Conservation (phyloP, 805 yeast genomes). For the Schwanniomyces occidentalis region DNA sequence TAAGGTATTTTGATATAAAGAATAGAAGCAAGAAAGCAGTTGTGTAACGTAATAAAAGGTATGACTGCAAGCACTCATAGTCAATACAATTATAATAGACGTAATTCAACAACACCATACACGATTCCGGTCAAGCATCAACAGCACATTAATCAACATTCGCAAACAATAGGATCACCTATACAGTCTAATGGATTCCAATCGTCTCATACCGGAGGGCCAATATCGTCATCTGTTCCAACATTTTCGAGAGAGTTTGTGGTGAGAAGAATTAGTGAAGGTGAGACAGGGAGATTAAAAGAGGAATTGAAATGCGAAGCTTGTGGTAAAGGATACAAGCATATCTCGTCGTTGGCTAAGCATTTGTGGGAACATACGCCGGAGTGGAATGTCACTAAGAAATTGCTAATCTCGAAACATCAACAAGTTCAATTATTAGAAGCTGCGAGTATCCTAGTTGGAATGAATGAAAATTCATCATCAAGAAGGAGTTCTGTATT, state of each 20-base stretch:
- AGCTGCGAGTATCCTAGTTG: conserved; percentile 74
- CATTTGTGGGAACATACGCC: conserved; percentile 95
- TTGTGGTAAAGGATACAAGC: conserved; percentile 90
- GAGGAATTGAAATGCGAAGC: conserved; percentile 87
- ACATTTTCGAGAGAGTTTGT: conserved; percentile 66
- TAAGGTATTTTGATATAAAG: no score
- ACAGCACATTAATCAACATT: conserved; percentile 10
- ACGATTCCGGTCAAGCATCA: conserved; percentile 25
- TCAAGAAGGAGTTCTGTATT: conserved; percentile 11
- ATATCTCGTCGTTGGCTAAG: conserved; percentile 82
- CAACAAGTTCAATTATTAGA: conserved; percentile 84
- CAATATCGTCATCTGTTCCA: conserved; percentile 38
- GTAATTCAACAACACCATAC: conserved; percentile 31
- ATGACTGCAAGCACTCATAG: conserved; percentile 11
- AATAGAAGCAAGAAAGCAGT: neutral
- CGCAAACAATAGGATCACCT: conserved; percentile 5
- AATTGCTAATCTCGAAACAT: conserved; percentile 77
- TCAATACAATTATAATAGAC: conserved; percentile 29
- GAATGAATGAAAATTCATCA: conserved; percentile 53
- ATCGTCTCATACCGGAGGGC: conserved; percentile 11
- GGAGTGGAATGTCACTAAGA: conserved; percentile 87
- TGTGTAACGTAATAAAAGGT: neutral
- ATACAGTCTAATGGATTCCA: conserved; percentile 1
- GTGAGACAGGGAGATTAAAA: conserved; percentile 80
- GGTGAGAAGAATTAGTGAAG: conserved; percentile 80